Base-by-base conservation (phyloP, 768 basidiomycete genomes). In the Trametes punicea region DNA sequence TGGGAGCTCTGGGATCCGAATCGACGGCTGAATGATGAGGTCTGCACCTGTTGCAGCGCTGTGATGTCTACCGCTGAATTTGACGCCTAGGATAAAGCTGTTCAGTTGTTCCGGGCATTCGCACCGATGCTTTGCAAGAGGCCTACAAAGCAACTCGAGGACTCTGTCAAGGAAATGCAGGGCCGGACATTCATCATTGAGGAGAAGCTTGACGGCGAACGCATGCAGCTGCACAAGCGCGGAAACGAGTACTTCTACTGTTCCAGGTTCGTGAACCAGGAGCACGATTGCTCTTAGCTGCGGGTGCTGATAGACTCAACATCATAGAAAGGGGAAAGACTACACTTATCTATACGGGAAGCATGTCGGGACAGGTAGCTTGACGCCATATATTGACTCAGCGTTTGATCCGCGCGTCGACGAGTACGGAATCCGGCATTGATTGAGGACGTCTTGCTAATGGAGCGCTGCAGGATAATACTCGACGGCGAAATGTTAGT, bases 401-500 rank as follows among this genome's bases (percentile, higher is more conserved):
- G 88, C 87, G 0, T 91, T 99, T 61, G 82, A 90, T 62, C 65
- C 77, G 1, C 80, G 87, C 3, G 79, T 98, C 3, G 83, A 88
- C 4, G 88, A 94, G 96, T 97, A 59, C 63, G 92, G 30, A 41
- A 34, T 11, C 11, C 29, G 7, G 25, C 10, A 7, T 23, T 2
- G 10, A 25, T 16, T 52, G 8, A 9, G 15, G 1, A 6, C 18
- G 1, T 13, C 3, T 29, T 13, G 3, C 46, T 39, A 21, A 38
- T 16, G n/a, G 1, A 9, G 16, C 29, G 3, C 1, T 15, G 3
- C 55, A 98, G 96, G 46, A 87, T 96, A 63, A 91, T 98, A 44
- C 71, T 99, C 13, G 97, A 99, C 63, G 97, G 97, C 0, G 97
- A 99, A 70, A 98, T 99, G 96, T 75, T 99, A 29, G 96, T 98